Conservation (phyloP, 495 filamentous ascomycete genomes). For the Penicillium nucicola region DNA sequence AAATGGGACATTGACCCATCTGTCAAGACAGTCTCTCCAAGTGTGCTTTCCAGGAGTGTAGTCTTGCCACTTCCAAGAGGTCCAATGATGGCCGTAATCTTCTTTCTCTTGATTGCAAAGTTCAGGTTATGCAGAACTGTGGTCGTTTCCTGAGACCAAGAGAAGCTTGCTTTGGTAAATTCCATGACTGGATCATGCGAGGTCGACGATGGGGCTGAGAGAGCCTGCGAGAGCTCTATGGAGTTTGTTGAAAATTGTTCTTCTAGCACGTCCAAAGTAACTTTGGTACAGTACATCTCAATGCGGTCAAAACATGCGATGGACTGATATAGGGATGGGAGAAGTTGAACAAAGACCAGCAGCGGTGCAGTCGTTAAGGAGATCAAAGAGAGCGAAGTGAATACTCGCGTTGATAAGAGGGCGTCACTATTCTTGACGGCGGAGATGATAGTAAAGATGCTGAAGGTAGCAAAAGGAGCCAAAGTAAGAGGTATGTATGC, state of each 20-base stretch:
- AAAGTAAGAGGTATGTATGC: slow-evolving; percentile 7
- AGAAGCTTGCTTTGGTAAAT: slow-evolving; percentile 6
- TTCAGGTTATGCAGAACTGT: slow-evolving; percentile 1
- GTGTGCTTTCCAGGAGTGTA: slow-evolving; percentile 29
- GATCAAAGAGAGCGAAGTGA: slow-evolving; percentile 37
- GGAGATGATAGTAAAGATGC: slow-evolving; percentile 40
- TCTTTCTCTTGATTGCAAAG: neutral
- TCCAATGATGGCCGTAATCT: slow-evolving; percentile 33
- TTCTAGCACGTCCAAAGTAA: neutral
- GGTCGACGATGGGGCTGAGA: neutral
- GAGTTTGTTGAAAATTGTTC: neutral
- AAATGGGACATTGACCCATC: neutral
- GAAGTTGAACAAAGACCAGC: slow-evolving; percentile 20
- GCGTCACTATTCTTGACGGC: slow-evolving; percentile 31
- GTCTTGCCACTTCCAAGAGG: slow-evolving; percentile 40
- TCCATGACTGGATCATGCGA: neutral
- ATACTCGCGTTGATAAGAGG: slow-evolving; percentile 36
- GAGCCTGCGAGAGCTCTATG: neutral
- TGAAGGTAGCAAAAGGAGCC: slow-evolving; percentile 41
- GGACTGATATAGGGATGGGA: slow-evolving; percentile 19
- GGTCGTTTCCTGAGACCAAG: neutral
- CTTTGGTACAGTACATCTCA: slow-evolving; percentile 20
- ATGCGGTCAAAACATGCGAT: slow-evolving; percentile 30
- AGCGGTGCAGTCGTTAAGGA: slow-evolving; percentile 28
- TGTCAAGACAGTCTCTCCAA: slow-evolving; percentile 8